These are phyloP conservation scores for Quercus tomentella DNA, from an alignment of 331 rosid species.

Conservation along the genomic window DNA sequence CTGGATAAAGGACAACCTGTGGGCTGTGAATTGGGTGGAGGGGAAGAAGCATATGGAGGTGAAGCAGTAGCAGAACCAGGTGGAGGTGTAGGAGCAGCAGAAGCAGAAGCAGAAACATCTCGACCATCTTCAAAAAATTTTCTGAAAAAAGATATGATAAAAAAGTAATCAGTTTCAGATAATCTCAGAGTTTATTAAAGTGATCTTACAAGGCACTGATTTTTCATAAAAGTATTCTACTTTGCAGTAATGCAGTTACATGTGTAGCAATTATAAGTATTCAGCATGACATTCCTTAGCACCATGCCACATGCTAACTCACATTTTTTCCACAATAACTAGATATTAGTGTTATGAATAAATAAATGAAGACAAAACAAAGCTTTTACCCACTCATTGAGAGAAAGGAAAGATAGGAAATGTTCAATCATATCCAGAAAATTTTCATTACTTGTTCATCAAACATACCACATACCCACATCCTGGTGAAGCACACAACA, in stretches of 20 bases:
- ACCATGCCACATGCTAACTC: background rate
- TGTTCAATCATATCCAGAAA: background rate
- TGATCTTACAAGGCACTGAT: background rate
- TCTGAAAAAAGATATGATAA: conserved; percentile 37
- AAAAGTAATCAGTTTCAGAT: background rate
- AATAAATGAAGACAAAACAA: background rate
- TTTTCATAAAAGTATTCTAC: background rate
- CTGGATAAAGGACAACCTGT: conserved; percentile 33
- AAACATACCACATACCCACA: background rate
- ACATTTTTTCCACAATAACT: background rate
- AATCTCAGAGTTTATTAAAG: background rate
- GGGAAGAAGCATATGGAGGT: background rate
- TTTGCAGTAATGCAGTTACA: background rate
- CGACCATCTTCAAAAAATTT: conserved; percentile 40
- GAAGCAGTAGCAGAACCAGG: too few species aligned
- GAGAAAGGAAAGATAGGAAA: background rate
- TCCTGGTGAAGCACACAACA: background rate
- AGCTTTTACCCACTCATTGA: background rate
- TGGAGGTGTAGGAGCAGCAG: conserved; percentile 24
- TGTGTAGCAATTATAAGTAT: background rate
- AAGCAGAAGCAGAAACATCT: conserved; percentile 15
- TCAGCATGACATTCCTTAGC: background rate
- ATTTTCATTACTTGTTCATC: background rate
- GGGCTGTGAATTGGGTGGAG: conserved; percentile 29
- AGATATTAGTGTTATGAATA: background rate